Conservation (phyloP, 2,329 filamentous ascomycete genomes). For the Ceratocystis colombiana region DNA sequence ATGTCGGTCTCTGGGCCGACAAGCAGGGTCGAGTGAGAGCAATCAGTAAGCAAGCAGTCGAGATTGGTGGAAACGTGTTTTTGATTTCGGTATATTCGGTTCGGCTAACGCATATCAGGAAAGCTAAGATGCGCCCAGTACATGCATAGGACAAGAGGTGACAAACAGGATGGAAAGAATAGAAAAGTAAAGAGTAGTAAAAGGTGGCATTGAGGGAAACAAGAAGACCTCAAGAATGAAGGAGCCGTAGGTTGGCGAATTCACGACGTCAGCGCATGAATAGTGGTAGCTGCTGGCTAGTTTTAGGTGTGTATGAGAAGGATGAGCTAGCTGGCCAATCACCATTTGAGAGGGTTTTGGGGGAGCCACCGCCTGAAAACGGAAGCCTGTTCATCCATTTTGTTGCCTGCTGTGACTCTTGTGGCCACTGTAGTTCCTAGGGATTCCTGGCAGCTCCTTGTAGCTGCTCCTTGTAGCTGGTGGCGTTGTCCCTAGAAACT, state of each 20-base stretch:
- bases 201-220: not conserved
- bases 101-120: constrained; percentile 6
- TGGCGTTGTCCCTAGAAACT: not conserved
- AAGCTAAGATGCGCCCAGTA: not conserved
- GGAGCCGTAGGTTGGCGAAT: not conserved
- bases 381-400: constrained; percentile 12
- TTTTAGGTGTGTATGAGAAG: constrained; percentile 23
- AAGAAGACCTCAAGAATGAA: not conserved
- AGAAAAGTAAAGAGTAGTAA: not conserved
- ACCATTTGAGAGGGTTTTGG: not conserved
- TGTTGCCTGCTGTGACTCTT: not conserved
- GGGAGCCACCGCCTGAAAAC: constrained; percentile 19
- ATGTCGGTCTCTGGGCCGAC: constrained; percentile 4
- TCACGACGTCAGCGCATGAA: constrained; percentile 24
- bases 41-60: constrained; percentile 2
- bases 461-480: not conserved
- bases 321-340: constrained; percentile 12
- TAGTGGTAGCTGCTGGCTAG: constrained; percentile 4
- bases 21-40: constrained; percentile 5
- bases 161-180: not conserved
- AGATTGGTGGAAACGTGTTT: constrained; percentile 7
- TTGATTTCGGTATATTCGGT: constrained; percentile 10
- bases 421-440: constrained; percentile 21
- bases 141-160: not conserved
- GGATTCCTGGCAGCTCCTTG: not conserved